Evolutionary conservation across 1,139 yeast genomes (phyloP).

Genomic region (Lipomyces yarrowii): DNA sequence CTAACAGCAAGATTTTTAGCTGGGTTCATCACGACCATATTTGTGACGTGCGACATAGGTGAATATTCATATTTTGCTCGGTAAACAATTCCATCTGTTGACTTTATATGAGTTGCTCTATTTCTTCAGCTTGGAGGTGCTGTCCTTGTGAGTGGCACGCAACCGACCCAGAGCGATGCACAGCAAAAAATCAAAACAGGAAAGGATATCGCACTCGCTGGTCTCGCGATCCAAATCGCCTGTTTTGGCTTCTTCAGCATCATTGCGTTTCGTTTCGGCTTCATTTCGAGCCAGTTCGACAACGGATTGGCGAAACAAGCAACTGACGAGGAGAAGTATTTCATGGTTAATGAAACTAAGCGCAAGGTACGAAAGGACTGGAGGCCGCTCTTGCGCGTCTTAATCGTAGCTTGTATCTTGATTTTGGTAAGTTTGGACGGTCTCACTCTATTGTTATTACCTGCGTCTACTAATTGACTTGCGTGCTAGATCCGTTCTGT

Average conservation of each 20-base stretch:
- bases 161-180: neutral
- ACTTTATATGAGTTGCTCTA: neutral
- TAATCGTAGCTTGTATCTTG: neutral
- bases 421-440: neutral
- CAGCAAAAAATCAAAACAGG: neutral
- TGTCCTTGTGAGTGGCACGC: neutral
- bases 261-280: neutral
- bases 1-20: neutral
- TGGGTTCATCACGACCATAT: neutral
- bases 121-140: neutral
- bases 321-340: neutral
- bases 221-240: neutral
- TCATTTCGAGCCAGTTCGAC: neutral
- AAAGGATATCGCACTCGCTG: neutral
- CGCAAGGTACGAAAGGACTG: neutral
- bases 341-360: neutral
- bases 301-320: neutral
- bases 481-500: neutral
- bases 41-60: neutral
- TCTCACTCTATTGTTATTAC: neutral
- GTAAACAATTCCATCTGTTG: neutral
- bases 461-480: neutral
- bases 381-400: neutral
- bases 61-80: neutral
- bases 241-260: neutral